Evolutionary conservation across 768 basidiomycete genomes (phyloP).

Genomic region (Podaxis sp.): DNA sequence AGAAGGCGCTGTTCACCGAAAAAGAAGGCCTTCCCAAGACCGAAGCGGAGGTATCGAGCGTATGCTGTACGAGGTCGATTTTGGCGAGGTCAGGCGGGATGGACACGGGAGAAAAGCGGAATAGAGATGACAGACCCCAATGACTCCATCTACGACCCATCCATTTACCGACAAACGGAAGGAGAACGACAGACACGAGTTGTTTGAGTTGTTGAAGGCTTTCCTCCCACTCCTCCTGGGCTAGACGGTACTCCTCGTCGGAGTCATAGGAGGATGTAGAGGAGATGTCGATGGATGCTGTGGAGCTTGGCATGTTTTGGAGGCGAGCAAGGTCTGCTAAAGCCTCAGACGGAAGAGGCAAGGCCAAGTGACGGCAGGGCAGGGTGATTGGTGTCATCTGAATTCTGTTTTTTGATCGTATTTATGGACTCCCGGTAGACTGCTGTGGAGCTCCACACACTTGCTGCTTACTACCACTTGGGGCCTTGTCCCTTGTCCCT

Average conservation of each 20-base stretch:
- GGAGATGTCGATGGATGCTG: conserved; percentile 53
- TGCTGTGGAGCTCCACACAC: not conserved
- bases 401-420: conserved; percentile 11
- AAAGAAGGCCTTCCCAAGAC: conserved; percentile 62
- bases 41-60: conserved; percentile 64
- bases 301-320: conserved; percentile 54
- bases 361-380: conserved; percentile 14
- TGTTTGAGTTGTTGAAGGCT: conserved; percentile 80
- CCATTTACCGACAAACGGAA: conserved; percentile 88
- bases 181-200: conserved; percentile 70
- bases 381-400: conserved; percentile 7
- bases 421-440: not conserved
- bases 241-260: conserved; percentile 68
- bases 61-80: conserved; percentile 43
- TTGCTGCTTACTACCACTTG: not conserved
- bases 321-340: not conserved
- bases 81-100: not conserved
- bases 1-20: conserved; percentile 29
- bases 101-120: not conserved
- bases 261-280: conserved; percentile 54
- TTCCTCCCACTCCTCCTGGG: conserved; percentile 93
- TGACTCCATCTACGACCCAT: conserved; percentile 82
- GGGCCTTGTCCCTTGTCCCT: not conserved
- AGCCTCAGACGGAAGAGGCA: conserved; percentile 10
- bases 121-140: conserved; percentile 56